phyloP scores from a whole-genome alignment of 1,284 basidiomycete species.

The Takashimella koratensis region DNA sequence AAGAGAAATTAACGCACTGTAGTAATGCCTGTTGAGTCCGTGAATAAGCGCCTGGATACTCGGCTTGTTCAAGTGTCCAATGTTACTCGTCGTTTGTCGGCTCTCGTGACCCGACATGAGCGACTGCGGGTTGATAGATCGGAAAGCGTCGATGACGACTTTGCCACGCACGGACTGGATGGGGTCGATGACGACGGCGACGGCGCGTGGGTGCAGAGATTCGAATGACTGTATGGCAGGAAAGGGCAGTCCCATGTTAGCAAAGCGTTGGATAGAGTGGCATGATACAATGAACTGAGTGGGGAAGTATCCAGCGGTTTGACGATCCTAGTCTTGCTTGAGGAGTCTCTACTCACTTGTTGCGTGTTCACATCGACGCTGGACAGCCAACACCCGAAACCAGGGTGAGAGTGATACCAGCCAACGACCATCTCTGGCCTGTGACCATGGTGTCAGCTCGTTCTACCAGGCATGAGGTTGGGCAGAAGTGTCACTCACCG shows the following conservation, averaged over 20 bases:
- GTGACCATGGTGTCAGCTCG: no score
- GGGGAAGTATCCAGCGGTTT: no score
- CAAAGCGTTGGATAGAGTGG: neutral
- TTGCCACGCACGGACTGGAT: slow-evolving; percentile 99
- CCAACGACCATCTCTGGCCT: slow-evolving; percentile 99
- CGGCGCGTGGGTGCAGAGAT: slow-evolving; percentile 87
- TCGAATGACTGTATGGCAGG: slow-evolving; percentile 96
- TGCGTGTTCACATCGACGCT: slow-evolving; percentile 99
- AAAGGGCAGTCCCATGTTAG: no score
- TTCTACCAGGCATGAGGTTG: no score
- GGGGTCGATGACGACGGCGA: slow-evolving; percentile 97
- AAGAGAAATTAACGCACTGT: slow-evolving; percentile 53
- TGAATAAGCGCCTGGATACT: slow-evolving; percentile 96
- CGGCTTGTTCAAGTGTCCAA: slow-evolving; percentile 98
- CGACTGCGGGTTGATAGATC: slow-evolving; percentile 83
- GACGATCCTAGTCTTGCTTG: neutral
- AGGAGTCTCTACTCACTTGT: slow-evolving; percentile 60
- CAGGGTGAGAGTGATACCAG: slow-evolving; percentile 99
- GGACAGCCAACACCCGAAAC: slow-evolving; percentile 98
- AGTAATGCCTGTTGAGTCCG: slow-evolving; percentile 93
- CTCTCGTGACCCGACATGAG: slow-evolving; percentile 86
- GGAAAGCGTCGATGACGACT: slow-evolving; percentile 99
- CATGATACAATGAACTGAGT: no score
- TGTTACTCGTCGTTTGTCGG: slow-evolving; percentile 95
- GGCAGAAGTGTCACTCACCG: slow-evolving; percentile 57